Evolutionary conservation across 169 alveolate species (phyloP), one percentile per base, ranked within the genome.

Genomic region (Babesia sp.): DNA sequence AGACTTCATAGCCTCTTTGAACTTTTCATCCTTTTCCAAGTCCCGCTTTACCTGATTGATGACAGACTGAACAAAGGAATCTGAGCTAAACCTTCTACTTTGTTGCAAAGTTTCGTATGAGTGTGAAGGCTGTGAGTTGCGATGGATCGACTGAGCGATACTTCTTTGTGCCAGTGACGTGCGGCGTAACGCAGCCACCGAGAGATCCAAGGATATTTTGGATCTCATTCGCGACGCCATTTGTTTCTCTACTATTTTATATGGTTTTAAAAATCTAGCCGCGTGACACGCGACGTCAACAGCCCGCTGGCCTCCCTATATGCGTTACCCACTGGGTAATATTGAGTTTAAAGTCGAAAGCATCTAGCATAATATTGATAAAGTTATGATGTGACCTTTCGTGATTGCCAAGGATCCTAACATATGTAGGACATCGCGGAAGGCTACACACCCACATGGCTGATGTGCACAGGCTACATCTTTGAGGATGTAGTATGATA

Each of bases 21-120:
- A 78, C 44, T 85, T 83, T 44, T 83, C 83, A 44, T 89, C 90
- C 76, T 84, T 89, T 58, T 82, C 89, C 91, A 89, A 61, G 79
- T 89, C 93, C 69, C 78, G 83, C 57, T 84, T 85, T 20, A 89
- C 93, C 78, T 89, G 93, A 16, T 85, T 86, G 22, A 89, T 85
- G 24, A 89, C 91, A 34, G 87, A 73, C 57, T 85, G 84, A 86
- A 89, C 71, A 55, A 89, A 89, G 42, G 91, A 82, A 8, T 85
- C 88, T 29, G 86, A 89, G 48, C 73, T 41, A 24, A 61, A 53
- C 45, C 28, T 5, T 46, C 74, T 64, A 37, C 48, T 5, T 16
- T 24, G 9, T 6, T 39, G 37, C 22, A 12, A 11, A 16, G 45
- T 20, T 14, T 34, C 24, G 11, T n/a, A 48, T 20, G 34, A n/a